A percentile compares a stretch with the other conserved stretches of the same genome.
Evolutionary conservation across 1,284 basidiomycete species (phyloP).

Genomic region (Marasmius fiardii): DNA sequence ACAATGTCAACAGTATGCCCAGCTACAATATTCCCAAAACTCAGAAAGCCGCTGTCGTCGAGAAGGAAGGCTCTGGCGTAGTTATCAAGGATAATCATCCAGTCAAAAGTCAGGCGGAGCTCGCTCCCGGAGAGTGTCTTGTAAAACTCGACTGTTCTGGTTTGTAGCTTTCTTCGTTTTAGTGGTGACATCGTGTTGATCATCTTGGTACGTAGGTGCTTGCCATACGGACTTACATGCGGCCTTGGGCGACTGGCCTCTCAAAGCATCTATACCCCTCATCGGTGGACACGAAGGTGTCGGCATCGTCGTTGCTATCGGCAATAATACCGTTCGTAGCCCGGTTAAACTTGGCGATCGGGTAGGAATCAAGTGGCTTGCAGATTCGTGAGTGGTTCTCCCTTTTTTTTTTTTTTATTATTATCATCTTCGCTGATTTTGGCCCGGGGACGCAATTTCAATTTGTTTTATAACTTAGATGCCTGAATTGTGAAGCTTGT

Average conservation of each 20-base stretch:
- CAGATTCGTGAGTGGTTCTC: constrained; percentile 48
- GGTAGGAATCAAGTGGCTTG: constrained; percentile 88
- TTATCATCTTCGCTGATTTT: no score
- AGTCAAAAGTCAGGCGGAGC: constrained; percentile 62
- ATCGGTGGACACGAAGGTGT: constrained; percentile 88
- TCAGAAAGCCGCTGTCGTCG: constrained; percentile 63
- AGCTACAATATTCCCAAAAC: constrained; percentile 48
- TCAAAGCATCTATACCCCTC: constrained; percentile 64
- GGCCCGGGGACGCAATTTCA: neutral
- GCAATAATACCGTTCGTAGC: constrained; percentile 55
- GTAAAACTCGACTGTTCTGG: constrained; percentile 77
- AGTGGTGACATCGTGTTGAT: neutral
- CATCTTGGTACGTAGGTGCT: constrained; percentile 8
- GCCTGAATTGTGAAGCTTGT: constrained; percentile 73
- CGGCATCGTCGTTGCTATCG: constrained; percentile 77
- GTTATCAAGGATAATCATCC: constrained; percentile 45
- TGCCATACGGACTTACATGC: constrained; percentile 84
- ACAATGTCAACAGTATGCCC: neutral
- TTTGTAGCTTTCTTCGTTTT: constrained; percentile 20
- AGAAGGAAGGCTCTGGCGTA: constrained; percentile 38
- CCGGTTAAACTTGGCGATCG: constrained; percentile 73
- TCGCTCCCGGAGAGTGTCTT: constrained; percentile 79
- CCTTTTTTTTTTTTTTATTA: no score
- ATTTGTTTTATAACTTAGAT: constrained; percentile 18
- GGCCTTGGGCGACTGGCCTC: constrained; percentile 69